Evolutionary conservation across 2,329 filamentous ascomycete species (phyloP), one percentile per base, ranked within the genome.

Genomic region (Dactylellina haptotyla): DNA sequence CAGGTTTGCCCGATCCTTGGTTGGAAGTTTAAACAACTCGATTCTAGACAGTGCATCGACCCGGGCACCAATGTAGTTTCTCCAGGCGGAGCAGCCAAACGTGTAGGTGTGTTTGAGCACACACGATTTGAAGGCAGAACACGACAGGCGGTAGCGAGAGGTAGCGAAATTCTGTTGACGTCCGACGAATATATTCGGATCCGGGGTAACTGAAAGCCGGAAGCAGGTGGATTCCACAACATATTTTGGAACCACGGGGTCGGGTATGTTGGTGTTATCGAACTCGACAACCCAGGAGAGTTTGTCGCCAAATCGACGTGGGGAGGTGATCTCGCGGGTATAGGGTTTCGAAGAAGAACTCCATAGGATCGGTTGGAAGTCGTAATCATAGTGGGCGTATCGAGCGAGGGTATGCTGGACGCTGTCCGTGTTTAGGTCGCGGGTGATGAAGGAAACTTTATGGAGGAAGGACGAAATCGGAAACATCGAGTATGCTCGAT

Each of bases 151-250:
- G 37, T 72, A 72, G 12, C 67, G 67, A 8, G 67, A 51, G 16
- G 30, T 26, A 30, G 67, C 56, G 30, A 59, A 65, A 10, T 72
- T 72, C n/a, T 57, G 67, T 23, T 72, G 67, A 3, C 67, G 50
- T 20, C 34, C 34, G 26, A 41, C 30, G 45, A 45, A 64, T 3
- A 59, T 30, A 2, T 4, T 41, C 1, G 67, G 53, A 10, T 72
- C 67, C 1, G 67, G 67, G 1, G 67, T 72, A 16, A 72, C 54
- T 28, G 67, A 65, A 16, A 72, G 59, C n/a, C 67, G 67, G 16
- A 65, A 72, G 41, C 67, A 72, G 30, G 67, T 72, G 4, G 67
- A 72, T 32, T 72, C 67, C 12, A 72, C 37, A n/a, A 72, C 67
- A 37, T 10, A 25, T 18, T 61, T 43, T 12, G 67, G 67, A 14